Conservation (phyloP, 1,139 yeast species). For the Ogataea hybrid region DNA sequence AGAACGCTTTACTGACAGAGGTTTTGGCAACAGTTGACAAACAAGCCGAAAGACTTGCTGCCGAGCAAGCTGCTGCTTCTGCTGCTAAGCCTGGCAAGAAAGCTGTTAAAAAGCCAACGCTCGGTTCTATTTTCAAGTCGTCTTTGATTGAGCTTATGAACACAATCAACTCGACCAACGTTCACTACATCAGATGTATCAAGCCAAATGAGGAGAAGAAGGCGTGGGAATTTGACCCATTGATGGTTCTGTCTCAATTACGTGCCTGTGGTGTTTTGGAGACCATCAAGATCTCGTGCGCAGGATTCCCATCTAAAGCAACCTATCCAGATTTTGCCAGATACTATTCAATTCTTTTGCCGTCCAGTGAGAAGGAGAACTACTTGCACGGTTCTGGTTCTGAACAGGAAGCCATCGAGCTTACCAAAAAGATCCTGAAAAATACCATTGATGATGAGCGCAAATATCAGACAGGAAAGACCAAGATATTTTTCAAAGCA, state of each 20-base stretch:
- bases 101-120: conserved; percentile 80
- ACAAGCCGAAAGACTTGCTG: conserved; percentile 53
- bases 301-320: conserved; percentile 98
- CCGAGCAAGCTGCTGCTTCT: conserved; percentile 39
- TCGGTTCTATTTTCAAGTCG: conserved; percentile 91
- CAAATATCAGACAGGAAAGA: conserved; percentile 82
- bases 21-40: conserved; percentile 67
- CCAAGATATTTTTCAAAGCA: conserved; percentile 93
- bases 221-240: conserved; percentile 95
- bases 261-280: conserved; percentile 99
- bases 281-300: conserved; percentile 94
- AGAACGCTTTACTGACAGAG: conserved; percentile 60
- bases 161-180: conserved; percentile 92
- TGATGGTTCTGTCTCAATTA: conserved; percentile 92
- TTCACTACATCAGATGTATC: conserved; percentile 95
- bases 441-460: conserved; percentile 59
- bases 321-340: conserved; percentile 91
- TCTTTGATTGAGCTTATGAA: conserved; percentile 91
- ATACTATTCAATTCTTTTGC: conserved; percentile 80
- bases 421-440: conserved; percentile 67
- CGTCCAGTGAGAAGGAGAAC: conserved; percentile 66
- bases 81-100: conserved; percentile 34
- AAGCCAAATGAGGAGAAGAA: conserved; percentile 92
- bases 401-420: conserved; percentile 55
- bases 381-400: conserved; percentile 56